Evolutionary conservation across 2,329 filamentous ascomycete species (phyloP).

Genomic region (Rhynchosporium secalis): DNA sequence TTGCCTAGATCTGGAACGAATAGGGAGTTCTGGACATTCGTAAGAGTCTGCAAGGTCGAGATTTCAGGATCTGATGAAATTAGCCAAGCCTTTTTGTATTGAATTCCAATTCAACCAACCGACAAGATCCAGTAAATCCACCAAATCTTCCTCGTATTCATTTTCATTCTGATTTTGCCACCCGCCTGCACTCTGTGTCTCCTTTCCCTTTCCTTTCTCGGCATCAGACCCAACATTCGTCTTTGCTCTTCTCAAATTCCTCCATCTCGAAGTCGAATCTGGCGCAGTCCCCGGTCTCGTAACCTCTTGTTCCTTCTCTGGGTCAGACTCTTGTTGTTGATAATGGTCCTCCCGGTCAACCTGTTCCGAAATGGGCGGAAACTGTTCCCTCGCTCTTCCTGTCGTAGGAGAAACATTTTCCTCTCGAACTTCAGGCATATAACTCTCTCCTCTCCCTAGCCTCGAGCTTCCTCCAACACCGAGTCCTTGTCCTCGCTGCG

Average conservation of each 20-base stretch:
- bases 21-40: slow-evolving; percentile 86
- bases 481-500: slow-evolving; percentile 11
- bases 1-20: slow-evolving; percentile 80
- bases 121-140: slow-evolving; percentile 68
- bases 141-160: slow-evolving; percentile 62
- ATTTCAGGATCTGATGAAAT: slow-evolving; percentile 47
- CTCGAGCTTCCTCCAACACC: slow-evolving; percentile 2
- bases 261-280: slow-evolving; percentile 13
- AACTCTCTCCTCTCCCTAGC: slow-evolving; percentile 5
- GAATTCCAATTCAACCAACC: slow-evolving; percentile 48
- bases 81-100: slow-evolving; percentile 11
- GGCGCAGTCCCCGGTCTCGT: background rate
- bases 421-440: slow-evolving; percentile 26
- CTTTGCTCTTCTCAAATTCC: slow-evolving; percentile 28
- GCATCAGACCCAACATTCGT: slow-evolving; percentile 23
- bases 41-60: slow-evolving; percentile 77
- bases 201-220: slow-evolving; percentile 7
- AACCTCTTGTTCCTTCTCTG: background rate
- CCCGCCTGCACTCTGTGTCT: background rate
- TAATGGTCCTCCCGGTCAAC: background rate
- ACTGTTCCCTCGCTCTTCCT: slow-evolving; percentile 6
- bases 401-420: slow-evolving; percentile 22
- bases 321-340: no score
- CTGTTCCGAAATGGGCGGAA: background rate
- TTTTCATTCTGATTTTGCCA: slow-evolving; percentile 17